Evolutionary conservation across 1,139 yeast species (phyloP).

Genomic region (Pichia sp.): DNA sequence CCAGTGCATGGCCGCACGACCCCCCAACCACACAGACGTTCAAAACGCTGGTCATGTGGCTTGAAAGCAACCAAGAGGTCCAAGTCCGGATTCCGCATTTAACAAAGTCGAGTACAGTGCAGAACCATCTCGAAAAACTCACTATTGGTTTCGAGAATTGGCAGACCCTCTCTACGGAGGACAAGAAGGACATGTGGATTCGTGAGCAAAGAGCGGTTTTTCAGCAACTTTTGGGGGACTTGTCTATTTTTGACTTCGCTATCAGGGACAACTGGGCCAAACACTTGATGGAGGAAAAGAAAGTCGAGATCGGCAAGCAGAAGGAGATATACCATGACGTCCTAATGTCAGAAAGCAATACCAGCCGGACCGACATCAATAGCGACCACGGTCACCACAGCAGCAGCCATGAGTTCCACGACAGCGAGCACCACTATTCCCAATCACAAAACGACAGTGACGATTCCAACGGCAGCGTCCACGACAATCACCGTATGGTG

Average conservation of each 20-base stretch:
- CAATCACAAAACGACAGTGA: conserved; percentile 5
- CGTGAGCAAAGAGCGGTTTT: conserved; percentile 44
- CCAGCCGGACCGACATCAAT: conserved; percentile 4
- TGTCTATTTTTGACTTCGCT: conserved; percentile 41
- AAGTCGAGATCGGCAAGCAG: conserved; percentile 18
- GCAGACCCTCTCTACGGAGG: conserved; percentile 35
- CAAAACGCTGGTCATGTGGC: conserved; percentile 23
- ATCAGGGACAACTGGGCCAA: conserved; percentile 37
- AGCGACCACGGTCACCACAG: conserved; percentile 3
- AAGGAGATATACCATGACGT: conserved; percentile 4
- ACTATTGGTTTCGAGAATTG: conserved; percentile 43
- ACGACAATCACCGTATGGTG: not conserved
- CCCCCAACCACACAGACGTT: conserved; percentile 45
- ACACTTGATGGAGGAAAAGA: conserved; percentile 32
- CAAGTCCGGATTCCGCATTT: conserved; percentile 18
- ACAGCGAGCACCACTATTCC: not conserved
- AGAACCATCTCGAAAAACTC: conserved; percentile 31
- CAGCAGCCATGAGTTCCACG: not conserved
- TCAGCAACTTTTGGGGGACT: conserved; percentile 39
- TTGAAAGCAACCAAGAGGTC: conserved; percentile 20
- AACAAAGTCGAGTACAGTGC: conserved; percentile 9
- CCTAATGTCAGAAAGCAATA: not conserved
- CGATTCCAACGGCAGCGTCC: not conserved
- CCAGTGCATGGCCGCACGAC: conserved; percentile 46
- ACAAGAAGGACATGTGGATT: conserved; percentile 39